Evolutionary conservation across 139 green algal genomes (phyloP), one percentile per base, ranked within the genome.

Genomic region (Pycnococcus provasolii): DNA sequence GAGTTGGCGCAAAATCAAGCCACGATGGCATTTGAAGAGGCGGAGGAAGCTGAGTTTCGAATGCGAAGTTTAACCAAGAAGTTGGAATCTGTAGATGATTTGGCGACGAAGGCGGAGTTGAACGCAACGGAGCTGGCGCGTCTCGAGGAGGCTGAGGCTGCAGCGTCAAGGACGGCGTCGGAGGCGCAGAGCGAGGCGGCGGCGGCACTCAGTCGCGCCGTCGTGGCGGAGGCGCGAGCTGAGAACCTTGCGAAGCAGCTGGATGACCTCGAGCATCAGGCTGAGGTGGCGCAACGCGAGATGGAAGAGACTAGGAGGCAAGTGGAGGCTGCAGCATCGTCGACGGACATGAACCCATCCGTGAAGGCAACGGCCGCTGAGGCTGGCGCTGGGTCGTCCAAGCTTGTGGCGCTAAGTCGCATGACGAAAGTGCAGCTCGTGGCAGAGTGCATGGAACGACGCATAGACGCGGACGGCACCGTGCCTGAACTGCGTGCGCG

Each of bases 381-480:
- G 40, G 6, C 6, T 39, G 5, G 15, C 40, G n/a, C 26, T 8
- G 37, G 37, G 58, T 13, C 40, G 40, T 26, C 7, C 40, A 46
- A 51, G 58, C 60, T 41, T 6, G 11, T 37, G 46, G 47, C 62
- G 47, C n/a, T 68, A 8, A 46, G 13, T 6, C 48, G 47, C 37
- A 68, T 68, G 62, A 68, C 47, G 50, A 52, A 53, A 46, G 26
- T 39, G 8, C 48, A 68, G 40, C 48, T 68, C n/a, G 37, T 47
- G 11, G 45, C 15, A 4, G 62, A 58, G 45, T 48, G 41, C 62
- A 39, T 13, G 47, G 48, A 26, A 39, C 15, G 15, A 13, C 37
- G 50, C 4, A 40, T 68, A 8, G 3, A 45, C 47, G 15, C n/a
- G 8, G n/a, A 9, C 13, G 62, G 62, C 6, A 26, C n/a, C 47